Evolutionary conservation across 495 filamentous ascomycete species (phyloP), one percentile per base, ranked within the genome.

Genomic region (Podospora fimiseda): DNA sequence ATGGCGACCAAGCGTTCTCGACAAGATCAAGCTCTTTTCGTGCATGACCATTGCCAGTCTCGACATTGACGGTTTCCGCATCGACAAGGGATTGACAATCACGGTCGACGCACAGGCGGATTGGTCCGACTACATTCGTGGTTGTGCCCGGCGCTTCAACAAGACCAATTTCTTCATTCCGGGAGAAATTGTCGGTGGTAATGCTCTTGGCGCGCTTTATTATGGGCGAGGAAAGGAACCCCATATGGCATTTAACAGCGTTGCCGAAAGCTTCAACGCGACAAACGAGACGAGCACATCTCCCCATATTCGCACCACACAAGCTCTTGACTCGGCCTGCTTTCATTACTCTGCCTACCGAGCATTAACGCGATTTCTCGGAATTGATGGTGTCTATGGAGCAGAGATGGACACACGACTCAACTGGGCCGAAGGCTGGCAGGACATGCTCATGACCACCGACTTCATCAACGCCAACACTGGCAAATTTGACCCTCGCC

Each of bases 331-430:
- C 61, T 78, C 71, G 14, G 80, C 75, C 21, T 82, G 83, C 20
- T 88, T 87, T 50, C 83, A 87, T 60, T 88, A 88, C 58, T 80
- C 84, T 1, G 69, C 81, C n/a, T 88, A 88, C 56, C 80, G 84
- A 20, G 76, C 76, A 8, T 67, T 88, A 37, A 85, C 82, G 8
- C 70, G 84, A 3, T 85, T 87, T 43, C 67, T 85, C 22, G 83
- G 82, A 3, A 71, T 88, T 55, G 80, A 85, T 62, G 84, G 85
- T 47, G 77, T 79, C 30, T 70, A 81, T 30, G 77, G 76, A 44
- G 79, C 83, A 15, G 79, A 79, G 9, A 75, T 78, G 43, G 81
- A 85, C 66, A 64, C 76, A 3, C 76, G 78, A 11, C 69, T 76
- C 20, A 77, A 84, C 56, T 87, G 80, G 75, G 76, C 76, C 9